These are phyloP conservation scores for Iris pallida DNA, from an alignment of 116 monocot species.

Conservation along the genomic window DNA sequence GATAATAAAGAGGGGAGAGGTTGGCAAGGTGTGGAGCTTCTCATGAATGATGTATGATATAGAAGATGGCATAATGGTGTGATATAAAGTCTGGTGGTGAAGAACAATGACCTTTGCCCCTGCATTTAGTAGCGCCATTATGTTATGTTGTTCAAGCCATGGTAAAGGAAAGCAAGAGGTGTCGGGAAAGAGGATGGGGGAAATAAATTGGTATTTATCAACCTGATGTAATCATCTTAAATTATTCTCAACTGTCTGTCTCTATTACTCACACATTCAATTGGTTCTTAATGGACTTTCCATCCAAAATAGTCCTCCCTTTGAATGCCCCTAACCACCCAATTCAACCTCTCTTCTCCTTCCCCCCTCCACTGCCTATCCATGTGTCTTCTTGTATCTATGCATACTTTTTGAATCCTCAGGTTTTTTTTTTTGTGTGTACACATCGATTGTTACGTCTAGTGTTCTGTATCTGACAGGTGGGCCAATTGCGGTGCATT, in stretches of 20 bases:
- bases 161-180: background rate
- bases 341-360: background rate
- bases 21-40: too few relatives aligned
- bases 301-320: conserved; percentile 16
- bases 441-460: too few relatives aligned
- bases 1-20: too few relatives aligned
- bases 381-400: background rate
- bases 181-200: background rate
- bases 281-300: conserved; percentile 14
- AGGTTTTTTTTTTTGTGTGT: too few relatives aligned
- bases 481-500: too few relatives aligned
- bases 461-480: too few relatives aligned
- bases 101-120: conserved; percentile 4
- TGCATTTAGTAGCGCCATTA: conserved; percentile 12
- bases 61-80: too few relatives aligned
- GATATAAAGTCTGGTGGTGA: background rate
- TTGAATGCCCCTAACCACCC: conserved; percentile 23
- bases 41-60: background rate
- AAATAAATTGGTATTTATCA: conserved; percentile 28
- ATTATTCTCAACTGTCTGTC: conserved; percentile 24
- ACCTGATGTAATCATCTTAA: conserved; percentile 18
- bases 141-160: background rate
- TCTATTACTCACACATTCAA: conserved; percentile 42
- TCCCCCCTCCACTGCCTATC: background rate
- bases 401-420: too few relatives aligned